Conservation (phyloP, 805 yeast genomes). For the Pichia californica region DNA sequence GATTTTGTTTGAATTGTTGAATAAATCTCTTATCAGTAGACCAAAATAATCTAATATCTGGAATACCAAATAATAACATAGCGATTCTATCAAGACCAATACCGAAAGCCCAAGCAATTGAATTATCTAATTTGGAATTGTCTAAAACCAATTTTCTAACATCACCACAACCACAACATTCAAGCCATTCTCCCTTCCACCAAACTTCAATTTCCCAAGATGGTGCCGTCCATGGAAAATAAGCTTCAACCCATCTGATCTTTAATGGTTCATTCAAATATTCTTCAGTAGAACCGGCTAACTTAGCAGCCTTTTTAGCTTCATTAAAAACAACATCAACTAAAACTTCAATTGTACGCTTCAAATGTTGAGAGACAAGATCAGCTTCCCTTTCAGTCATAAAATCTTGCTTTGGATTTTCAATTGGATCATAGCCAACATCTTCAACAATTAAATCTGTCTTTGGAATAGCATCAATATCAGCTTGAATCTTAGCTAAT, state of each 20-base stretch:
- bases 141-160: slow-evolving; percentile 72
- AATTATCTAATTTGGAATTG: slow-evolving; percentile 61
- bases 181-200: slow-evolving; percentile 99
- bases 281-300: slow-evolving; percentile 54
- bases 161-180: slow-evolving; percentile 93
- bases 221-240: slow-evolving; percentile 98
- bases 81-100: slow-evolving; percentile 93
- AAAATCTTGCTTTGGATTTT: slow-evolving; percentile 75
- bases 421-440: slow-evolving; percentile 43
- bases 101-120: slow-evolving; percentile 97
- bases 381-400: slow-evolving; percentile 67
- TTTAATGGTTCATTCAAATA: slow-evolving; percentile 68
- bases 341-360: slow-evolving; percentile 76
- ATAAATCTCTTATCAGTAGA: slow-evolving; percentile 70
- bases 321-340: slow-evolving; percentile 77
- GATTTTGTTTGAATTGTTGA: slow-evolving; percentile 60
- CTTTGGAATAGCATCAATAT: slow-evolving; percentile 58
- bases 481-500: slow-evolving; percentile 42
- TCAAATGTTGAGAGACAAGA: slow-evolving; percentile 69
- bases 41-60: slow-evolving; percentile 94
- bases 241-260: slow-evolving; percentile 92
- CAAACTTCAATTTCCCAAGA: slow-evolving; percentile 98
- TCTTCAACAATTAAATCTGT: slow-evolving; percentile 75
- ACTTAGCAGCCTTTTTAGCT: slow-evolving; percentile 55
- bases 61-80: slow-evolving; percentile 90